phyloP scores from a whole-genome alignment of 1,284 basidiomycete species.

The Irpex rosettiformis region DNA sequence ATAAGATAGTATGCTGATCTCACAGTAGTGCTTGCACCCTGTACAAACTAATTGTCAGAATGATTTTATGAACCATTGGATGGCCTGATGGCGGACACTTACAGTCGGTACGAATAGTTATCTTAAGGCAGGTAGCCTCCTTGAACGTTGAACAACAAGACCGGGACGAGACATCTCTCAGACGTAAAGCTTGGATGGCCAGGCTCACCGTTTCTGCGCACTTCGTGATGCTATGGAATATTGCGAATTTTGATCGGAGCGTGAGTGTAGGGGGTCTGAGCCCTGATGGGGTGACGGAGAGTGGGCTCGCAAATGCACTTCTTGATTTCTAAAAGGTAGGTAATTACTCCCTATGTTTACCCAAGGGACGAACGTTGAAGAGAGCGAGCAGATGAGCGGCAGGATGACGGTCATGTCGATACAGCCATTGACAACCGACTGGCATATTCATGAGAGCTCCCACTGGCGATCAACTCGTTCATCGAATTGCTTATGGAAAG shows the following conservation, averaged over 20 bases:
- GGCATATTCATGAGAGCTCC: background rate
- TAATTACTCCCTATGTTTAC: background rate
- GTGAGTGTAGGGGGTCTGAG: background rate
- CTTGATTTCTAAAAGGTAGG: background rate
- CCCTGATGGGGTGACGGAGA: background rate
- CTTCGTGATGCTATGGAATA: background rate
- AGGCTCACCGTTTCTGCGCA: background rate
- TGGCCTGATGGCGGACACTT: no score
- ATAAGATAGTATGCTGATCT: no score
- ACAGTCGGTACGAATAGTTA: no score
- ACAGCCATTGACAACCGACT: conserved; percentile 3
- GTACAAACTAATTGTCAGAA: no score
- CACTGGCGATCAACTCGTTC: background rate
- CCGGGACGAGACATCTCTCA: no score
- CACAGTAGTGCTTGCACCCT: no score
- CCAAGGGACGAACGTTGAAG: background rate
- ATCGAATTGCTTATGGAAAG: background rate
- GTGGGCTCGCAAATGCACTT: background rate
- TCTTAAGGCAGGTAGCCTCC: no score
- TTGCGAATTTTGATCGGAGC: background rate
- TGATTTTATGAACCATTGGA: no score
- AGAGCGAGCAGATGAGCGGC: background rate
- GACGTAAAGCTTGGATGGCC: no score
- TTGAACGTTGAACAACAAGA: no score
- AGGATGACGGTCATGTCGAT: background rate